phyloP scores from a whole-genome alignment of 1,139 yeast genomes.

The Yamadazyma pseudoaaseri region DNA sequence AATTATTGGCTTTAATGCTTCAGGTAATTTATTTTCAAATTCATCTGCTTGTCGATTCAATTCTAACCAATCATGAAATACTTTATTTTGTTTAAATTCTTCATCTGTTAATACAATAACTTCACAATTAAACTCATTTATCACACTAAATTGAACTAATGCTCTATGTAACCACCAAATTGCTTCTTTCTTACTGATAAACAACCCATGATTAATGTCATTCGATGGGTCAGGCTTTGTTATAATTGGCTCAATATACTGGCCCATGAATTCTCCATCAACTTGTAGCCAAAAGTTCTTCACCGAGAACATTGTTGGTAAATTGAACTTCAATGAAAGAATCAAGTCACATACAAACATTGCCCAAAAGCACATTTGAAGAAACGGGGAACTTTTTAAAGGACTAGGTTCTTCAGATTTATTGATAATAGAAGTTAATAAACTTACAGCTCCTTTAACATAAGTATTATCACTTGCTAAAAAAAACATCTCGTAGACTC shows the following conservation, averaged over 20 bases:
- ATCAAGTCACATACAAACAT: constrained; percentile 35
- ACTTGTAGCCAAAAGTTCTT: constrained; percentile 30
- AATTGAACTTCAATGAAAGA: constrained; percentile 30
- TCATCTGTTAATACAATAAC: constrained; percentile 25
- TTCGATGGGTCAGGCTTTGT: constrained; percentile 1
- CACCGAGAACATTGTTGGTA: constrained; percentile 31
- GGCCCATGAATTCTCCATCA: constrained; percentile 30
- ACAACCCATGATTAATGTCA: constrained; percentile 5
- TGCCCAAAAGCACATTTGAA: constrained; percentile 37
- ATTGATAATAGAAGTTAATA: constrained; percentile 27
- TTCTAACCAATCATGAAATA: constrained; percentile 27
- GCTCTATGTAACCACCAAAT: constrained; percentile 42
- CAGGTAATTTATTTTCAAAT: constrained; percentile 30
- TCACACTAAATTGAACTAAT: constrained; percentile 25
- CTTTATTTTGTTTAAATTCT: constrained; percentile 22
- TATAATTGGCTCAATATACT: constrained; percentile 14
- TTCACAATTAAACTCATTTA: constrained; percentile 29
- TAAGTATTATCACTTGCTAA: constrained; percentile 37
- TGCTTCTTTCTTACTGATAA: constrained; percentile 19
- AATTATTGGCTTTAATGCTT: constrained; percentile 29
- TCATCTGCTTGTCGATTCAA: constrained; percentile 26
- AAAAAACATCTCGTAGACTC: constrained; percentile 39
- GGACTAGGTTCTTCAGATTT: constrained; percentile 17
- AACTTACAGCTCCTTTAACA: constrained; percentile 35
- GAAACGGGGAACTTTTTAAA: constrained; percentile 28